Conservation (phyloP, 2,329 filamentous ascomycete species). For the Triangularia setosa region DNA sequence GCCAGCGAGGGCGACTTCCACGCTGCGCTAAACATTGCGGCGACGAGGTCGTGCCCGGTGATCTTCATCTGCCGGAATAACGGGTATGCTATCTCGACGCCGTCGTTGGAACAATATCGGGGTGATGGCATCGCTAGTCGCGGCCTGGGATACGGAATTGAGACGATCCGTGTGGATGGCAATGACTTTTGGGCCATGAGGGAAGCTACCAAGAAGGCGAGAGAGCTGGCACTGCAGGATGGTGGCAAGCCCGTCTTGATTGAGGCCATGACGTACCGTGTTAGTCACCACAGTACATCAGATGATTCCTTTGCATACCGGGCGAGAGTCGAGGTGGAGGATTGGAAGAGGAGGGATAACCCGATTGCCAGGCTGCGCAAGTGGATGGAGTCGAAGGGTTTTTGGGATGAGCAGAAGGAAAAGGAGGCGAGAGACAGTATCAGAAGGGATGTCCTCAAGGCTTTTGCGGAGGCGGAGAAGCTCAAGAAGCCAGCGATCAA, state of each 20-base stretch:
- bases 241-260: slow-evolving; percentile 82
- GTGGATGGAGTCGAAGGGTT: slow-evolving; percentile 77
- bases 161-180: slow-evolving; percentile 76
- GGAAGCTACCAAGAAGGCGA: slow-evolving; percentile 65
- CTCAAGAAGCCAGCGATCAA: slow-evolving; percentile 73
- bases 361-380: slow-evolving; percentile 37
- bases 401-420: slow-evolving; percentile 85
- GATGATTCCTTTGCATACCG: slow-evolving; percentile 97
- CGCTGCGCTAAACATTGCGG: slow-evolving; percentile 75
- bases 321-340: slow-evolving; percentile 84
- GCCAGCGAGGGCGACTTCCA: slow-evolving; percentile 82
- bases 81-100: slow-evolving; percentile 76
- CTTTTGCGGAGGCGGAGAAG: slow-evolving; percentile 79
- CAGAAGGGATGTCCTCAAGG: slow-evolving; percentile 64
- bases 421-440: slow-evolving; percentile 42
- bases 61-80: slow-evolving; percentile 82
- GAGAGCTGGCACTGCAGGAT: slow-evolving; percentile 71
- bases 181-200: slow-evolving; percentile 78
- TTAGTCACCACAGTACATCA: slow-evolving; percentile 90
- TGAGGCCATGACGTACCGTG: slow-evolving; percentile 97
- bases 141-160: slow-evolving; percentile 77
- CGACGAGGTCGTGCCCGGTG: slow-evolving; percentile 69
- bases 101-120: slow-evolving; percentile 75
- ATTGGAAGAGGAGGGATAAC: slow-evolving; percentile 61
- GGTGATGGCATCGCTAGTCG: slow-evolving; percentile 77